A percentile compares a stretch with the other conserved stretches of the same genome.
Conservation (phyloP, 2,329 filamentous ascomycete genomes). For the Pseudodiploospora longispora region DNA sequence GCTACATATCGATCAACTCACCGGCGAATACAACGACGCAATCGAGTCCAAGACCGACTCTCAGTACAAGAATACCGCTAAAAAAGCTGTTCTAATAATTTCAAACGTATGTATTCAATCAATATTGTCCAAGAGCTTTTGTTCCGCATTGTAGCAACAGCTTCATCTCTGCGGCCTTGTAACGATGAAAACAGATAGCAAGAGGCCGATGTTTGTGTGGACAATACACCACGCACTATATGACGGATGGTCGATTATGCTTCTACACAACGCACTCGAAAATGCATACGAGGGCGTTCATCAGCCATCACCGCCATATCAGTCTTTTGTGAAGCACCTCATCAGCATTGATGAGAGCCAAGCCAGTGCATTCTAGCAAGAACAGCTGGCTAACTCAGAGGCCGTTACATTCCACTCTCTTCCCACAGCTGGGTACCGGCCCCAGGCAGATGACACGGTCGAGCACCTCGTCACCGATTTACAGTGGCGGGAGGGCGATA, state of each 20-base stretch:
- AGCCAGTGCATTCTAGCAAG: not conserved
- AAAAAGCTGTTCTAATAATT: too few relatives aligned
- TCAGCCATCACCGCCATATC: not conserved
- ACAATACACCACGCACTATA: slow-evolving; percentile 6
- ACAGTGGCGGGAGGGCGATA: not conserved
- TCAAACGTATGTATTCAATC: too few relatives aligned
- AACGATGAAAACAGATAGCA: not conserved
- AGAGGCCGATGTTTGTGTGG: not conserved
- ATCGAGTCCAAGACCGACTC: too few relatives aligned
- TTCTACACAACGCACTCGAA: not conserved
- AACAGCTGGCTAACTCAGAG: slow-evolving; percentile 2
- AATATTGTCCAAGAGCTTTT: too few relatives aligned
- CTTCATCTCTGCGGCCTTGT: slow-evolving; percentile 1
- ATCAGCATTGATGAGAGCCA: not conserved
- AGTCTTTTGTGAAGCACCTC: not conserved
- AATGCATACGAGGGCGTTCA: not conserved
- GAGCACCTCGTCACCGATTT: not conserved
- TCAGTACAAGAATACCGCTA: too few relatives aligned
- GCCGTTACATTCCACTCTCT: not conserved
- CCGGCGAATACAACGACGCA: too few relatives aligned
- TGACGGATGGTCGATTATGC: slow-evolving; percentile 2
- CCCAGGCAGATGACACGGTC: slow-evolving; percentile 1
- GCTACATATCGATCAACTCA: too few relatives aligned
- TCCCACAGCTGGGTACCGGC: not conserved
- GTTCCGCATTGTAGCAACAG: too few relatives aligned